Evolutionary conservation across 2,329 filamentous ascomycete species (phyloP).

Genomic region (Hypoxylon sp.): DNA sequence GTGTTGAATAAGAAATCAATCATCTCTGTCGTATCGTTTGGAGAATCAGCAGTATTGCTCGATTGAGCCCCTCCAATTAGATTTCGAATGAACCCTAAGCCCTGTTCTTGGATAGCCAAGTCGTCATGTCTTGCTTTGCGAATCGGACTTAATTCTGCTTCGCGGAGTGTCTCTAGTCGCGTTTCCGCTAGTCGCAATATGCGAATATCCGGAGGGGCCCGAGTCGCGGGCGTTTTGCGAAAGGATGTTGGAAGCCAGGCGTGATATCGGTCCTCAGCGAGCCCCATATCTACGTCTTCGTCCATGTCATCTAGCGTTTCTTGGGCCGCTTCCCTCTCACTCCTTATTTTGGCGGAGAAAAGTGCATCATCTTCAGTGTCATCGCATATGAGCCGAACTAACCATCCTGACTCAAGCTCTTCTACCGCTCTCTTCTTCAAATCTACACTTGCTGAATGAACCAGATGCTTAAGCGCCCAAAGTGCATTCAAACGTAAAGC

Average conservation of each 20-base stretch:
- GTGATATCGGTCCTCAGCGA: slow-evolving; percentile 60
- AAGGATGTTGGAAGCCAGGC: slow-evolving; percentile 45
- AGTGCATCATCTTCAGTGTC: slow-evolving; percentile 70
- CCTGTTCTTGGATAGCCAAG: slow-evolving; percentile 90
- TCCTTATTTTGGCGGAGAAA: slow-evolving; percentile 57
- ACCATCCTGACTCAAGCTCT: slow-evolving; percentile 82
- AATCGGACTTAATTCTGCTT: slow-evolving; percentile 77
- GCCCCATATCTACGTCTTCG: slow-evolving; percentile 71
- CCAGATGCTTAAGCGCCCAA: slow-evolving; percentile 94
- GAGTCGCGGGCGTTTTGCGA: slow-evolving; percentile 36
- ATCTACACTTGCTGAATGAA: slow-evolving; percentile 78
- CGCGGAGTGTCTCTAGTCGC: slow-evolving; percentile 67
- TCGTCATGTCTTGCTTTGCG: slow-evolving; percentile 82
- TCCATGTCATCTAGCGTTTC: slow-evolving; percentile 62
- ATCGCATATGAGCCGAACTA: slow-evolving; percentile 81
- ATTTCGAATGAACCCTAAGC: slow-evolving; percentile 90
- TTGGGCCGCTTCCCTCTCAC: slow-evolving; percentile 46
- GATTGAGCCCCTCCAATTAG: slow-evolving; percentile 76
- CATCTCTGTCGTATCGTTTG: slow-evolving; percentile 75
- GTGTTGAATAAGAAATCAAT: slow-evolving; percentile 86
- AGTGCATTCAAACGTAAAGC: slow-evolving; percentile 86
- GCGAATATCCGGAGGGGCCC: slow-evolving; percentile 40
- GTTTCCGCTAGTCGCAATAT: slow-evolving; percentile 65
- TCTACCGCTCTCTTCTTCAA: slow-evolving; percentile 84
- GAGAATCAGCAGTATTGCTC: slow-evolving; percentile 65